Evolutionary conservation across 164 flowering plant species (phyloP).

Genomic region (Hamamelis virginiana): DNA sequence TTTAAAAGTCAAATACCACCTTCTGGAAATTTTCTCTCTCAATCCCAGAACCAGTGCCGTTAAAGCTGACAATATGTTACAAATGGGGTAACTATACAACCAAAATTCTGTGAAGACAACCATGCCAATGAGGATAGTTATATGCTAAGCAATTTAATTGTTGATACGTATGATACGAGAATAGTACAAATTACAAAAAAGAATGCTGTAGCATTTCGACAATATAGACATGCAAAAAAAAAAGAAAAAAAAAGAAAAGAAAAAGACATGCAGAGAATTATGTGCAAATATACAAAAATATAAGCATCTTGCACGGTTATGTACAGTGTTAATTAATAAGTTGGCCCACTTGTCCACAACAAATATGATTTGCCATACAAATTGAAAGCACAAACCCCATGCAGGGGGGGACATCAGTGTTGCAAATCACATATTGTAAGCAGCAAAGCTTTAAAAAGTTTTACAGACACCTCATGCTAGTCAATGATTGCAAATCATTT

Average conservation of each 20-base stretch:
- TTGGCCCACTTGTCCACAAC: background rate
- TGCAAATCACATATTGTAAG: background rate
- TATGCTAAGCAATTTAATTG: background rate
- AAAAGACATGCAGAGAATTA: background rate
- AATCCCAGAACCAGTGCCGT: background rate
- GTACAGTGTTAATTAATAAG: conserved; percentile 1
- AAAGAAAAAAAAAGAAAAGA: no score
- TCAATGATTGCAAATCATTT: background rate
- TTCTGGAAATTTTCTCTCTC: background rate
- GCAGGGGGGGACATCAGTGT: conserved; percentile 2
- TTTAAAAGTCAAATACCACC: background rate
- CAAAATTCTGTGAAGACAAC: background rate
- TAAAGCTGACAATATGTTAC: background rate
- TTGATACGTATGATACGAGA: background rate
- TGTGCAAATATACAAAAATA: background rate
- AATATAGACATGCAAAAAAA: background rate
- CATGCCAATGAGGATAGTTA: background rate
- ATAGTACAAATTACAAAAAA: background rate
- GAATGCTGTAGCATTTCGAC: background rate
- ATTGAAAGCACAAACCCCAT: conserved; percentile 1
- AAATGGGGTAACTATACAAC: background rate
- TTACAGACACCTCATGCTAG: background rate
- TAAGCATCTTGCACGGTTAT: conserved; percentile 9
- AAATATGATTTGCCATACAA: conserved; percentile 6
- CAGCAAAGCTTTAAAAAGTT: background rate